Percentiles rank a stretch among this genome's conserved stretches.
Conservation (phyloP, 2,329 filamentous ascomycete genomes). For the Penicillium sclerotiorum region DNA sequence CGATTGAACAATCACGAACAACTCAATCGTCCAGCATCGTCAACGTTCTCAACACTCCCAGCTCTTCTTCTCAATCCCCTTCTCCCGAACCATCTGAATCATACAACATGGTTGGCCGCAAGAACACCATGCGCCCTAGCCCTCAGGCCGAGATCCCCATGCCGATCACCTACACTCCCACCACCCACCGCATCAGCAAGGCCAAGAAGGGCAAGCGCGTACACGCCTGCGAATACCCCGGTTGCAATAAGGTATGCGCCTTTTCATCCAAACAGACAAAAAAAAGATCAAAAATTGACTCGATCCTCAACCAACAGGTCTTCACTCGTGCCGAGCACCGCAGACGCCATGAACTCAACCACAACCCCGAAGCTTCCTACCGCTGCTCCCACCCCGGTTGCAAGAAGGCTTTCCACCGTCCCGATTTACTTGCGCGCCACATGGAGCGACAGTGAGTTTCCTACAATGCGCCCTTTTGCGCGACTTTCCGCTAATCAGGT, state of each 20-base stretch:
- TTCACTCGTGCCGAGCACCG: conserved; percentile 54
- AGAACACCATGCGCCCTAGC: conserved; percentile 34
- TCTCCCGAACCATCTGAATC: conserved; percentile 20
- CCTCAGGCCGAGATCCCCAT: conserved; percentile 34
- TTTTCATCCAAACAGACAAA: conserved; percentile 5
- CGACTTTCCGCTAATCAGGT: conserved; percentile 15
- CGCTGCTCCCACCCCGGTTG: conserved; percentile 48
- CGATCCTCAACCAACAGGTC: conserved; percentile 35
- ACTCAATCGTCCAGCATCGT: conserved; percentile 18
- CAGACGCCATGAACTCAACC: conserved; percentile 54
- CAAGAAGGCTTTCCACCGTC: conserved; percentile 52
- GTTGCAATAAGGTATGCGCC: conserved; percentile 50
- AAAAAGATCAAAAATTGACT: conserved; percentile 6
- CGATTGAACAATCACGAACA: conserved; percentile 22
- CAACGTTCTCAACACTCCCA: conserved; percentile 26
- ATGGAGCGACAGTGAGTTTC: conserved; percentile 54
- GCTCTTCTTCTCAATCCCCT: conserved; percentile 20
- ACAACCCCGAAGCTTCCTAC: conserved; percentile 51
- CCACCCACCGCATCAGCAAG: conserved; percentile 54
- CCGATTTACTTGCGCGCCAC: conserved; percentile 51
- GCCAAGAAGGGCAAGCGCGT: conserved; percentile 57
- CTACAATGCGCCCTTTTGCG: not conserved
- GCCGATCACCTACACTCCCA: conserved; percentile 51
- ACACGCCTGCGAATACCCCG: conserved; percentile 51
- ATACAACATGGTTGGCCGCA: conserved; percentile 23